Evolutionary conservation across 2,329 filamentous ascomycete genomes (phyloP).

Genomic region (Epichloe sylvatica): DNA sequence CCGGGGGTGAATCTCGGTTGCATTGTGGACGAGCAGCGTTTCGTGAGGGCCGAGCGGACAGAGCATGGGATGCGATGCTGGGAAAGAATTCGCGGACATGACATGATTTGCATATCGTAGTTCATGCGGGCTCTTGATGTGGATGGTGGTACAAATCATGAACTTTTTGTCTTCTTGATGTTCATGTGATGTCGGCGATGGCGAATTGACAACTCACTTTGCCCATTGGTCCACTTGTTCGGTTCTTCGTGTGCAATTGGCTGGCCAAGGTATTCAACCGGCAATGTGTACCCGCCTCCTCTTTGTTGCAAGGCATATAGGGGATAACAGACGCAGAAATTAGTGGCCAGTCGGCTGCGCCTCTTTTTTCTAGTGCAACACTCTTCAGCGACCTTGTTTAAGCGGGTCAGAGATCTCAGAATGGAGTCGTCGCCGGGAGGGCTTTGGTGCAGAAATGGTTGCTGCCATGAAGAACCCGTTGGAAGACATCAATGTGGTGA

Average conservation of each 20-base stretch:
- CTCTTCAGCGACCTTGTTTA: neutral
- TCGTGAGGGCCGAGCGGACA: neutral
- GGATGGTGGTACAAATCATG: neutral
- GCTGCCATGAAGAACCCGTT: constrained; percentile 28
- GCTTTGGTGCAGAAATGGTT: constrained; percentile 33
- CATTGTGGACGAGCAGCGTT: constrained; percentile 10
- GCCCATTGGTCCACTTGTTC: too few relatives aligned
- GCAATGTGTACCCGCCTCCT: neutral
- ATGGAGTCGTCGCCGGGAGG: constrained; percentile 9
- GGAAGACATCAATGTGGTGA: constrained; percentile 26
- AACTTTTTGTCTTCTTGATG: too few relatives aligned
- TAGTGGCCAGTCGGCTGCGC: too few relatives aligned
- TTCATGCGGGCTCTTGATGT: neutral
- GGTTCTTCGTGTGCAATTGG: too few relatives aligned
- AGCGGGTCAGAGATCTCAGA: neutral
- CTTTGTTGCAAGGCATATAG: too few relatives aligned
- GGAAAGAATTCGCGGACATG: neutral
- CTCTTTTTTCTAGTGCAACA: too few relatives aligned
- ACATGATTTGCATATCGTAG: neutral
- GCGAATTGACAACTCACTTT: too few relatives aligned
- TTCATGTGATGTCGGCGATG: too few relatives aligned
- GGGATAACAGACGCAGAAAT: too few relatives aligned
- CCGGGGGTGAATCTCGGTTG: constrained; percentile 30
- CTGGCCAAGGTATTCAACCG: too few relatives aligned
- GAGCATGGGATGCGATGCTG: neutral